These are phyloP conservation scores for Rhizopogon rudus DNA, from an alignment of 768 basidiomycete genomes.

Conservation along the genomic window DNA sequence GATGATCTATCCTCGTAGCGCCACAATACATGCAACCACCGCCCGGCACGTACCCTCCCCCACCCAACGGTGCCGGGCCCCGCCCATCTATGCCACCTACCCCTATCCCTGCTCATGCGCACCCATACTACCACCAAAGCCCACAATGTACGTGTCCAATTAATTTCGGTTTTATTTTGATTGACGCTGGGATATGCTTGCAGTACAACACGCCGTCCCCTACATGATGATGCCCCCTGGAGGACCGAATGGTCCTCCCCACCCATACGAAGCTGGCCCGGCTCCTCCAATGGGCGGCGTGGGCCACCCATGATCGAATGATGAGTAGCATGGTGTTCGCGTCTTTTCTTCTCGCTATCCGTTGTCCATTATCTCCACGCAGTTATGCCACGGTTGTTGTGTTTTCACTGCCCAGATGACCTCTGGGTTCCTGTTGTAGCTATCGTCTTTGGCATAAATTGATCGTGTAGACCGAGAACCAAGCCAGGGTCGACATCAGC, in stretches of 20 bases:
- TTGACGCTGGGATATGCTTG: conserved; percentile 11
- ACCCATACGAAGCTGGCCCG: conserved; percentile 69
- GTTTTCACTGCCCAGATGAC: not conserved
- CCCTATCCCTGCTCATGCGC: conserved; percentile 81
- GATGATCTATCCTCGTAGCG: conserved; percentile 31
- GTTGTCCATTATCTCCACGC: not conserved
- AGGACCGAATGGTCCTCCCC: conserved; percentile 55
- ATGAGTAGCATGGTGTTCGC: not conserved
- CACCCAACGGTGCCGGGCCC: conserved; percentile 73
- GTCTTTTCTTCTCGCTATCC: not conserved
- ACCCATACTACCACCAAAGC: conserved; percentile 86
- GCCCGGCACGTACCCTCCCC: conserved; percentile 71
- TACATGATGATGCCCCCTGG: conserved; percentile 89
- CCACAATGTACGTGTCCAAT: conserved; percentile 62
- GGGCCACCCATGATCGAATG: conserved; percentile 46
- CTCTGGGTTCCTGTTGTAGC: not conserved
- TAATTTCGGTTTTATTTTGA: conserved; percentile 20
- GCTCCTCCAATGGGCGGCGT: conserved; percentile 75
- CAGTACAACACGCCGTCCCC: conserved; percentile 84
- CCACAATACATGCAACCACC: conserved; percentile 80
- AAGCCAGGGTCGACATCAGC: not conserved
- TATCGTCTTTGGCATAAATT: not conserved
- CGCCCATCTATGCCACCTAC: conserved; percentile 91
- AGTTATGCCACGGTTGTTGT: conserved; percentile 1
- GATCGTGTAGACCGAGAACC: not conserved